Base-by-base conservation (phyloP, 345 rosid genomes). In the Eucalyptus cloeziana region DNA sequence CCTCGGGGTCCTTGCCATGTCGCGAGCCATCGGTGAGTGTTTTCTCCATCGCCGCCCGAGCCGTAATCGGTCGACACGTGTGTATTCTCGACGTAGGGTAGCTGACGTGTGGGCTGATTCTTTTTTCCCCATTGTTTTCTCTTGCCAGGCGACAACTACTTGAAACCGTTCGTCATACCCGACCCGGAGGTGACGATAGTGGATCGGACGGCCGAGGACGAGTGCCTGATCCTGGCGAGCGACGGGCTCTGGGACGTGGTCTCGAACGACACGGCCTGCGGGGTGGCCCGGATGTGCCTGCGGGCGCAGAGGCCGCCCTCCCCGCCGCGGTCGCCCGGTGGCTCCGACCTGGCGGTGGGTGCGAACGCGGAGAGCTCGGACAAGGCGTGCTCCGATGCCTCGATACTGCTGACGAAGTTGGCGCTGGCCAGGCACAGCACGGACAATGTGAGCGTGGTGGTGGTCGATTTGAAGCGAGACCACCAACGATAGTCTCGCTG, bases 401-500 rank as follows among this genome's bases (percentile, higher is more conserved):
- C 99, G 2, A 88, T 94, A 8, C 89, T 97, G 92, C 89, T 97
- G 90, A 97, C 99, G 12, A 97, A 96, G 90, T 79, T 97, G 91
- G 99, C 99, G 25, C 91, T 97, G 89, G 98, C 97, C 1, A 93
- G 98, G 90, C 93, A 90, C 60, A 96, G 98, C 56, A 58, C 93
- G 56, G 99, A 97, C 90, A 97, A 97, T 89, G 95, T 97, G 19
- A 97, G 98, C 88, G 98, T 96, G 9, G 95, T 97, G 0, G 99
- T 97, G 8, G 93, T 96, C 45, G 99, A 96, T 93, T 91, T 97
- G 92, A 94, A 94, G 89, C 95, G 90, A 85, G 89, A 92, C 25
- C 89, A 87, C 51, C 90, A 15, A 13, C 87, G 22, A 1, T 45
- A 8, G 16, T 25, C 11, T 58, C 50, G 50, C 30, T 4, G 43